Base-by-base conservation (phyloP, 179 eudicot species). In the Spergularia azorica region DNA sequence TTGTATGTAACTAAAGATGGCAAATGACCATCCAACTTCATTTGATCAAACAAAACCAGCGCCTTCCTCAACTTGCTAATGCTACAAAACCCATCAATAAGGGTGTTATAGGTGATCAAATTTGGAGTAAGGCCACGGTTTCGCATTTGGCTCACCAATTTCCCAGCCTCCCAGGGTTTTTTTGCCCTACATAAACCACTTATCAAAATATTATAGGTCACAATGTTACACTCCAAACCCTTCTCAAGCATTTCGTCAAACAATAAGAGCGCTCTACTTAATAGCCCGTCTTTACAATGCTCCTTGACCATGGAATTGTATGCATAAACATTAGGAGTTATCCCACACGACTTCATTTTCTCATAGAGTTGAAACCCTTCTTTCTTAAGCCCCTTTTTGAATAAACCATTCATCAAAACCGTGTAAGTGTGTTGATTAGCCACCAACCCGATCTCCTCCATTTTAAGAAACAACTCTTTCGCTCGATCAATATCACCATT, bases 1-100 rank as follows among this genome's bases (percentile, higher is more conserved):
- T 91, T 91, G 72, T 89, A 91, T 9, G 96, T 88, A 59, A 85
- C 86, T 16, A 81, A 62, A 17, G 96, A 83, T 11, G 93, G 93
- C 69, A 86, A 66, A 57, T 76, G 84, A 63, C 93, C 89, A 74
- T 75, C 76, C 71, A 84, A 79, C 76, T 81, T 89, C 82, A 91
- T 72, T 67, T 87, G 75, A 65, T 78, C 80, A 54, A 88, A 84
- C 69, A 88, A 80, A 54, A 64, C 75, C 74, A 85, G 15, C 63
- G 90, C 90, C 74, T 79, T 87, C 63, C 83, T 83, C 18, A 91
- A 74, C 80, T 81, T 88, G 56, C 89, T 82, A 75, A 76, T 73
- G 72, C 66, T 78, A 76, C 88, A 88, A 15, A 83, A 88, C 54
- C 91, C 93, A 65, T 87, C 83, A 64, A 89, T 83, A 14, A 91